These are phyloP conservation scores for Diophrys appendiculata DNA, from an alignment of 73 alveolate species.

Conservation along the genomic window DNA sequence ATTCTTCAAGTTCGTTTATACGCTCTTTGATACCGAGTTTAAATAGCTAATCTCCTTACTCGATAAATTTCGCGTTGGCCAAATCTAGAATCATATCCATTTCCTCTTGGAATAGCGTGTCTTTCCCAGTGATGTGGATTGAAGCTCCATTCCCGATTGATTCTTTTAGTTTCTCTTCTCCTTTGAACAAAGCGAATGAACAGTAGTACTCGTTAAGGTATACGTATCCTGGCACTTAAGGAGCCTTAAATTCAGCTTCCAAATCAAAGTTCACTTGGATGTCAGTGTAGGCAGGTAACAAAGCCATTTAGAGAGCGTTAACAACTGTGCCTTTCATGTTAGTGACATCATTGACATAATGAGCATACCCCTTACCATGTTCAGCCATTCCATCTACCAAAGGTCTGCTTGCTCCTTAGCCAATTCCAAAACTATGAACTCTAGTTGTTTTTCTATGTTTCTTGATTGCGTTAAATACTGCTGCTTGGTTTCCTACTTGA, in stretches of 20 bases:
- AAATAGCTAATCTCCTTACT: neutral
- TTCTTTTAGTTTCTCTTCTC: neutral
- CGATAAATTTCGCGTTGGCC: neutral
- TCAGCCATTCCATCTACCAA: conserved; percentile 40
- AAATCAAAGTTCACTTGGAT: conserved; percentile 2
- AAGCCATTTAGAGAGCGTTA: conserved; percentile 58
- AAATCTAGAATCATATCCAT: neutral
- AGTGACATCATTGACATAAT: conserved; percentile 52
- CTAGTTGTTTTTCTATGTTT: conserved; percentile 39
- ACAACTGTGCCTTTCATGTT: conserved; percentile 63
- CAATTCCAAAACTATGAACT: conserved; percentile 68
- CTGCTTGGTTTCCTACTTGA: conserved; percentile 72
- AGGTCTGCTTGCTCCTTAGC: conserved; percentile 54
- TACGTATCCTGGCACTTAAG: too few species aligned
- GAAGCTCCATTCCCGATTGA: neutral
- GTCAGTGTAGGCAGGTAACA: conserved; percentile 17
- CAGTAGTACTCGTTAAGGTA: neutral
- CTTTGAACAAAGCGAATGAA: neutral
- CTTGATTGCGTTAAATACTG: conserved; percentile 58
- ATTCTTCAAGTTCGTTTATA: neutral
- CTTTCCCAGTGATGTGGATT: neutral
- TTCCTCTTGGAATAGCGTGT: neutral
- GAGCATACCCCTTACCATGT: conserved; percentile 66
- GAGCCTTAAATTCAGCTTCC: too few species aligned
- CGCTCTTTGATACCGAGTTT: neutral